Base-by-base conservation (phyloP, 306 rosid species). In the Purshia tridentata region DNA sequence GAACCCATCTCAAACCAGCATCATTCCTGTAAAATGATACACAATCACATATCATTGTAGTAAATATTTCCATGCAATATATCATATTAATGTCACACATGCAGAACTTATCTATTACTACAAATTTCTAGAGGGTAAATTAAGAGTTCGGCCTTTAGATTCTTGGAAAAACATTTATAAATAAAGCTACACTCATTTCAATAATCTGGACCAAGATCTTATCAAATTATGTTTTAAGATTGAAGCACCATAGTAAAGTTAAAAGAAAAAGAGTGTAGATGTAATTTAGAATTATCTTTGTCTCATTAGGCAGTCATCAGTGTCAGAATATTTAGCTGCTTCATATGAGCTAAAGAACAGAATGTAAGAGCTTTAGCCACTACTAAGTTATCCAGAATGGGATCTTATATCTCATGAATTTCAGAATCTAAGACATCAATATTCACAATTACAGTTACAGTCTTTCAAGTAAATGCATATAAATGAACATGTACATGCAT, bases 1-100 rank as follows among this genome's bases (percentile, higher is more conserved):
- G 95, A 81, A 94, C 99, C 99, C 99, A 94, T 84, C 90, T 94
- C 81, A 91, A 81, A 78, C 97, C 99, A 79, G 93, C 87, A 72
- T 82, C 80, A 62, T 15, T 69, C 99, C 99, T 91, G 83, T 62
- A 48, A 56, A 50, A 73, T 54, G 20, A 44, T 63, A 42, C 9
- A 22, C 13, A 71, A 19, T 70, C 69, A 57, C 45, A 65, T 56
- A 47, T 72, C 46, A 68, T 12, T 37, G 8, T 62, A 73, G 44
- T 57, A 69, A 69, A 68, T 45, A 48, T 40, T 45, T 45, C 72
- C 73, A 73, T 58, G 46, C 61, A 69, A 3, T 67, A 68, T 18
- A 61, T 22, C 20, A 46, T 46, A 41, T n/a, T n/a, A 40, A 6
- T 6, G 15, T 53, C 63, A 53, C 19, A 56, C 49, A 53, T 40